Evolutionary conservation across 495 filamentous ascomycete genomes (phyloP).

Genomic region (Lichina pygmaea): DNA sequence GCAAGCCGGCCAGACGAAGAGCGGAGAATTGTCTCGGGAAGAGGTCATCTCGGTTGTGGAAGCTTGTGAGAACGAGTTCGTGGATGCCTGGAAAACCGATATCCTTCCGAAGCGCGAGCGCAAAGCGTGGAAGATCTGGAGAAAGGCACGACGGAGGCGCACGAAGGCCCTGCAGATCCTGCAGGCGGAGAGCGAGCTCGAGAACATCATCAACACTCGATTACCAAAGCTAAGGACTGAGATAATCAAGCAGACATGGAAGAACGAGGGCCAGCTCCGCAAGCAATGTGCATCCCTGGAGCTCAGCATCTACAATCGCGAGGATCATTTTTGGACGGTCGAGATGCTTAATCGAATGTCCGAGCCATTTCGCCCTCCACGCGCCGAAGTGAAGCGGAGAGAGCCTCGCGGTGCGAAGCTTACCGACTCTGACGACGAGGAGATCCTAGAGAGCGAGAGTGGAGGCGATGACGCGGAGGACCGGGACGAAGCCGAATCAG

Average conservation of each 20-base stretch:
- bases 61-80: conserved; percentile 21
- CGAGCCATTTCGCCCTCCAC: conserved; percentile 14
- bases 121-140: conserved; percentile 37
- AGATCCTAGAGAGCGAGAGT: conserved; percentile 11
- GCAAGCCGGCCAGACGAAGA: conserved; percentile 4
- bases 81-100: conserved; percentile 26
- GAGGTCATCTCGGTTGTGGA: conserved; percentile 24
- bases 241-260: conserved; percentile 24
- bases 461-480: conserved; percentile 6
- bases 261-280: conserved; percentile 16
- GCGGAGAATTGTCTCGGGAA: conserved; percentile 14
- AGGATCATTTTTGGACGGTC: conserved; percentile 26
- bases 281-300: conserved; percentile 30
- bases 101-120: conserved; percentile 23
- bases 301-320: conserved; percentile 28
- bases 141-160: conserved; percentile 8
- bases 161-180: conserved; percentile 10
- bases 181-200: conserved; percentile 11
- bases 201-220: conserved; percentile 16
- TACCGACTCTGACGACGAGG: conserved; percentile 3
- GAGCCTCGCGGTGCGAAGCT: conserved; percentile 1
- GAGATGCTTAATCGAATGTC: conserved; percentile 18
- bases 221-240: conserved; percentile 21
- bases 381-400: background rate
- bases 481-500: too few species aligned